Evolutionary conservation across 768 basidiomycete species (phyloP).

Genomic region (Boletellus ananas): DNA sequence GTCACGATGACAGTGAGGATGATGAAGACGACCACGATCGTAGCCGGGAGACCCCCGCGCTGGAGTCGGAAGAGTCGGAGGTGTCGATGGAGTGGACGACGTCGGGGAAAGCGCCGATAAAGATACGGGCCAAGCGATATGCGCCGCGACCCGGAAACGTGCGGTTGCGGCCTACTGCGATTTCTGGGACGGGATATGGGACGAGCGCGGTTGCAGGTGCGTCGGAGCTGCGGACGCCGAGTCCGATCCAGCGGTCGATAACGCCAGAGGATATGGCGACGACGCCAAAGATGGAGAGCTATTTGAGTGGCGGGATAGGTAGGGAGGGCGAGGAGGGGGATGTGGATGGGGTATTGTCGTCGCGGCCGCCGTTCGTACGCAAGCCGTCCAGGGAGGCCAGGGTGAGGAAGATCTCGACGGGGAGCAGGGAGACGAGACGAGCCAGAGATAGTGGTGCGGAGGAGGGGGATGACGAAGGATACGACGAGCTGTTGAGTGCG

Average conservation of each 20-base stretch:
- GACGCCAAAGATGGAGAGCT: slow-evolving; percentile 57
- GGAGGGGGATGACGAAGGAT: slow-evolving; percentile 74
- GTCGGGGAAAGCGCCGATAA: slow-evolving; percentile 35
- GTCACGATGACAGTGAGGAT: not conserved
- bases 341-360: slow-evolving; percentile 16
- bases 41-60: slow-evolving; percentile 34
- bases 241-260: slow-evolving; percentile 46
- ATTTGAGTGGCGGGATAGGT: slow-evolving; percentile 32
- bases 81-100: slow-evolving; percentile 29
- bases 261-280: slow-evolving; percentile 48
- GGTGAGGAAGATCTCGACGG: slow-evolving; percentile 46
- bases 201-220: no score
- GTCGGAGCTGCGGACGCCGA: slow-evolving; percentile 32
- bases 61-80: slow-evolving; percentile 40
- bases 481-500: slow-evolving; percentile 73
- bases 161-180: slow-evolving; percentile 34
- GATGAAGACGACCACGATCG: slow-evolving; percentile 12
- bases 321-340: not conserved
- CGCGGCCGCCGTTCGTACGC: slow-evolving; percentile 25
- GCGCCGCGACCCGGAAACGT: slow-evolving; percentile 45
- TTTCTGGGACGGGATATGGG: not conserved
- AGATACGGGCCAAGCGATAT: slow-evolving; percentile 53
- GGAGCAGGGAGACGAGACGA: slow-evolving; percentile 32
- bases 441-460: slow-evolving; percentile 62
- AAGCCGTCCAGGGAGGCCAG: slow-evolving; percentile 32